Conservation (phyloP, 2,329 filamentous ascomycete genomes). For the Xylariaceae sp. region DNA sequence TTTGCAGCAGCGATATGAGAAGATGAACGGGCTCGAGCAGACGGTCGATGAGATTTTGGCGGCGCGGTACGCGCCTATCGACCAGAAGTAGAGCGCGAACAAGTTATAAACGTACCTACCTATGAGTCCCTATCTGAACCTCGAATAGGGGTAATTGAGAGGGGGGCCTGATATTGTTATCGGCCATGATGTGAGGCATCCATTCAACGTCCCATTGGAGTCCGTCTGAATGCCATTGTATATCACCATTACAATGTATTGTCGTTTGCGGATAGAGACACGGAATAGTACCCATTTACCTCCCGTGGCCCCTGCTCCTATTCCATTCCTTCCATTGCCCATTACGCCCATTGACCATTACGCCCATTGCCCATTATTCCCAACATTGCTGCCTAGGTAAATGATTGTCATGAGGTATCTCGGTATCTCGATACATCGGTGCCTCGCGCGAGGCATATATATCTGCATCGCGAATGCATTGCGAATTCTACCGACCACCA, state of each 20-base stretch:
- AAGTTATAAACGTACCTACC: constrained; percentile 10
- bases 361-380: too few relatives aligned
- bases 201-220: constrained; percentile 3
- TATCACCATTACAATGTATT: constrained; percentile 11
- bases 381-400: too few relatives aligned
- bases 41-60: constrained; percentile 34
- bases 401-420: too few relatives aligned
- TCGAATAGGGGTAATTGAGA: not conserved
- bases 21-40: constrained; percentile 36
- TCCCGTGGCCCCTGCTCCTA: too few relatives aligned
- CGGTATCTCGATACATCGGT: too few relatives aligned
- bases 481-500: too few relatives aligned
- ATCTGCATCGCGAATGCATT: too few relatives aligned
- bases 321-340: too few relatives aligned
- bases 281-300: too few relatives aligned
- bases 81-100: constrained; percentile 32
- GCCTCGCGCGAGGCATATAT: too few relatives aligned
- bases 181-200: not conserved
- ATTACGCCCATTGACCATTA: too few relatives aligned
- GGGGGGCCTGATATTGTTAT: not conserved
- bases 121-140: not conserved
- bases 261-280: constrained; percentile 2
- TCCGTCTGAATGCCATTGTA: constrained; percentile 9
- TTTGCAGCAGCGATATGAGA: constrained; percentile 49
- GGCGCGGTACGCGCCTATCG: constrained; percentile 27